These are phyloP conservation scores for Apophysomyces sp. DNA, from an alignment of 371 early-diverging fungal genomes.

Conservation along the genomic window DNA sequence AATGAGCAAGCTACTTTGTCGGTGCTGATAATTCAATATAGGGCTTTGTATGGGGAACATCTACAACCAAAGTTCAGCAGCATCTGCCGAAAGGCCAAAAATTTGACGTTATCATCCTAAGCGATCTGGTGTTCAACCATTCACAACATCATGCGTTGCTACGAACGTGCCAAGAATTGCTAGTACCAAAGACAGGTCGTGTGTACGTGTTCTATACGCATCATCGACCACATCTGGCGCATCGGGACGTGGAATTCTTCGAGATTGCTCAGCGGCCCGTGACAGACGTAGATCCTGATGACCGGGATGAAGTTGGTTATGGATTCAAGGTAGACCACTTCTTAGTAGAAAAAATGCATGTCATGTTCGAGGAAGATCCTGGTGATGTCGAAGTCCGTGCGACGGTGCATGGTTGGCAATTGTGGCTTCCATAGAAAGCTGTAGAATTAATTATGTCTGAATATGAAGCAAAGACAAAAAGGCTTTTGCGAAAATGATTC, in stretches of 20 bases:
- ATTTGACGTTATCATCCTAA: constrained; percentile 84
- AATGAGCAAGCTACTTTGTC: neutral
- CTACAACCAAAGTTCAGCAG: constrained; percentile 50
- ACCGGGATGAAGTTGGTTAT: constrained; percentile 57
- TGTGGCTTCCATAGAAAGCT: constrained; percentile 43
- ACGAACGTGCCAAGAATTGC: constrained; percentile 60
- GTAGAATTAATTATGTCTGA: too few species aligned
- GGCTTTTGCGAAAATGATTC: too few species aligned
- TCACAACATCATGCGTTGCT: constrained; percentile 76
- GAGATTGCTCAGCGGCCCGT: constrained; percentile 64
- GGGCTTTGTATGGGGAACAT: constrained; percentile 89
- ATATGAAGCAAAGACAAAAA: too few species aligned
- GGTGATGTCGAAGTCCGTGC: constrained; percentile 79
- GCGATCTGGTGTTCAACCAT: constrained; percentile 93
- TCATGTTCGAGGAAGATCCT: constrained; percentile 90
- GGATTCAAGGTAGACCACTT: constrained; percentile 75
- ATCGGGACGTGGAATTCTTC: constrained; percentile 83
- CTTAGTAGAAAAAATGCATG: constrained; percentile 63
- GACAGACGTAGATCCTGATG: constrained; percentile 41
- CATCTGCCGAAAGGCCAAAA: constrained; percentile 28
- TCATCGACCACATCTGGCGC: constrained; percentile 70
- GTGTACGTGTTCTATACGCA: constrained; percentile 70
- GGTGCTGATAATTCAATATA: neutral
- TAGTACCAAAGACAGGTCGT: constrained; percentile 59
- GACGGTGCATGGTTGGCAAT: constrained; percentile 82